Conservation (phyloP, 176 grass and related monocot species). For the Saccharum spontaneum region DNA sequence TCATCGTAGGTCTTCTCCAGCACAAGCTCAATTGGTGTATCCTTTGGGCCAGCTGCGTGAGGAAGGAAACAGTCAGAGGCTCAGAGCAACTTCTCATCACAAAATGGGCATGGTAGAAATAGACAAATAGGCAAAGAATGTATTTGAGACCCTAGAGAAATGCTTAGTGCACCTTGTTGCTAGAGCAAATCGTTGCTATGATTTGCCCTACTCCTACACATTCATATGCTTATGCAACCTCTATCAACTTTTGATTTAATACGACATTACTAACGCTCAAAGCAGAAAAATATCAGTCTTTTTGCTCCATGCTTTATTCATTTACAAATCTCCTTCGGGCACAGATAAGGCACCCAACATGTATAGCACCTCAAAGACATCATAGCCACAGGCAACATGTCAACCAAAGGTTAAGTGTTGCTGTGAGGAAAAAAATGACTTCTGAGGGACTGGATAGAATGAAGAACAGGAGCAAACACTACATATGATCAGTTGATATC, state of each 20-base stretch:
- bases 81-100: neutral
- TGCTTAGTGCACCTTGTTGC: neutral
- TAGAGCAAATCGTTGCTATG: neutral
- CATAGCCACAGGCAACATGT: neutral
- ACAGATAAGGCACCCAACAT: neutral
- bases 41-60: slow-evolving; percentile 66
- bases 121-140: neutral
- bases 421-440: neutral
- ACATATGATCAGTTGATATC: neutral
- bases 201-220: neutral
- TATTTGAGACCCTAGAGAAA: neutral
- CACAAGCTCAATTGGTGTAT: slow-evolving; percentile 74
- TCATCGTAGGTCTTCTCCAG: slow-evolving; percentile 43
- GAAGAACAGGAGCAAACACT: neutral
- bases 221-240: neutral
- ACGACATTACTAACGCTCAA: neutral
- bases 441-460: neutral
- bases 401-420: neutral
- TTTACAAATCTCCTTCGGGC: neutral
- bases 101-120: neutral
- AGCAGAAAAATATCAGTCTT: neutral
- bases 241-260: neutral
- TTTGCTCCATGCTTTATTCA: neutral
- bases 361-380: neutral
- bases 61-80: neutral